A percentile compares a stretch with the other conserved stretches of the same genome.
These are phyloP conservation scores for Trichosporon sp. DNA, from an alignment of 1,284 basidiomycete genomes.

Conservation along the genomic window DNA sequence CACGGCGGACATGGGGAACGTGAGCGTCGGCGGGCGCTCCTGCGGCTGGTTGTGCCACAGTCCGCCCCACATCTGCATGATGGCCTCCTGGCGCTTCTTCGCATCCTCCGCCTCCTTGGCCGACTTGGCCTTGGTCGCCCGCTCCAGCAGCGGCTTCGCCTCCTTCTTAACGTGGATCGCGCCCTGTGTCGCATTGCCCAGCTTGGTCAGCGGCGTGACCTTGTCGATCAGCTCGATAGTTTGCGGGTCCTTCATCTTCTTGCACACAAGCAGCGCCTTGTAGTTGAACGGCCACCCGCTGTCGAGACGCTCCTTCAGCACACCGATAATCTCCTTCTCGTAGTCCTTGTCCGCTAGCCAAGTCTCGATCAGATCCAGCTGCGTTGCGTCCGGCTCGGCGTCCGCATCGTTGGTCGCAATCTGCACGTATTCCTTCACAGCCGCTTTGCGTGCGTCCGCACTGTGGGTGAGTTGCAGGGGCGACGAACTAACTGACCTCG, in stretches of 20 bases:
- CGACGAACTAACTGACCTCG: background rate
- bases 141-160: slow-evolving; percentile 31
- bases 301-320: slow-evolving; percentile 36
- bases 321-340: slow-evolving; percentile 36
- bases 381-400: background rate
- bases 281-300: slow-evolving; percentile 43
- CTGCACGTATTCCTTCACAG: slow-evolving; percentile 32
- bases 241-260: slow-evolving; percentile 24
- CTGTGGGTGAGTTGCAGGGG: background rate
- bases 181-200: slow-evolving; percentile 25
- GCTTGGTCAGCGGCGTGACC: slow-evolving; percentile 25
- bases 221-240: slow-evolving; percentile 28
- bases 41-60: slow-evolving; percentile 14
- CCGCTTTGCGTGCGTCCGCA: slow-evolving; percentile 24
- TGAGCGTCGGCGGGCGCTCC: background rate
- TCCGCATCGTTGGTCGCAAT: slow-evolving; percentile 25
- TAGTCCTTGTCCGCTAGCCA: slow-evolving; percentile 21
- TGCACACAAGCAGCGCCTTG: slow-evolving; percentile 38
- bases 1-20: background rate
- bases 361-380: slow-evolving; percentile 3
- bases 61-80: slow-evolving; percentile 15
- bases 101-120: slow-evolving; percentile 30
- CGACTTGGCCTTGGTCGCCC: slow-evolving; percentile 22
- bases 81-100: slow-evolving; percentile 34
- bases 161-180: slow-evolving; percentile 30